These are phyloP conservation scores for Plasmodium cynomolgi DNA, from an alignment of 169 alveolate species.

Conservation along the genomic window DNA sequence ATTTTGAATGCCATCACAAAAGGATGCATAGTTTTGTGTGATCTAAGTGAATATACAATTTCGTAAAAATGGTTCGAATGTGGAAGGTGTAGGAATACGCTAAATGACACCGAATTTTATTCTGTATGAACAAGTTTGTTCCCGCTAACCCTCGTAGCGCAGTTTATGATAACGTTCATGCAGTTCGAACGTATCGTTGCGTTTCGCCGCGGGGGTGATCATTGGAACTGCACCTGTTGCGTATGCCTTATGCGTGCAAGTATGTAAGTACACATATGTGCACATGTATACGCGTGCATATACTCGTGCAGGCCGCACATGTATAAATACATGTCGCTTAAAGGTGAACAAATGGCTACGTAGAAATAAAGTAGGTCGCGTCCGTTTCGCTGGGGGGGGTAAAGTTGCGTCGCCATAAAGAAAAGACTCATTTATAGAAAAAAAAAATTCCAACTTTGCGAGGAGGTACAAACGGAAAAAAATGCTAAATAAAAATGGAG, in stretches of 20 bases:
- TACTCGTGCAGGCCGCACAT: background rate
- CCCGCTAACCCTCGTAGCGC: background rate
- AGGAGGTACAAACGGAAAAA: background rate
- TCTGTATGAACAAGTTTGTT: background rate
- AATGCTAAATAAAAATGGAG: background rate
- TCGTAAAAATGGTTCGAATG: background rate
- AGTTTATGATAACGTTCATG: background rate
- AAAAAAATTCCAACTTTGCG: background rate
- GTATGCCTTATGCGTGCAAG: constrained; percentile 1
- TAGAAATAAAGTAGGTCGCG: background rate
- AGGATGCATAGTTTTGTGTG: background rate
- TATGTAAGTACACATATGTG: background rate
- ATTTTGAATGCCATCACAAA: background rate
- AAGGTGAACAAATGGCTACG: background rate
- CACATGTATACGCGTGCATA: background rate
- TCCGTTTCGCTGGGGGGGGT: background rate
- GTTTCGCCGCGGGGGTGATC: background rate
- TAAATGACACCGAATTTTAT: background rate
- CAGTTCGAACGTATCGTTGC: background rate
- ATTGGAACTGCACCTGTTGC: background rate
- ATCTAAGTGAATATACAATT: background rate
- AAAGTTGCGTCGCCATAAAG: background rate
- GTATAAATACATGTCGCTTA: background rate
- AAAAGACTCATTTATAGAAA: background rate
- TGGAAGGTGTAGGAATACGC: background rate